phyloP scores from a whole-genome alignment of 2,329 filamentous ascomycete species.

The Chrysoporthe cubensis region DNA sequence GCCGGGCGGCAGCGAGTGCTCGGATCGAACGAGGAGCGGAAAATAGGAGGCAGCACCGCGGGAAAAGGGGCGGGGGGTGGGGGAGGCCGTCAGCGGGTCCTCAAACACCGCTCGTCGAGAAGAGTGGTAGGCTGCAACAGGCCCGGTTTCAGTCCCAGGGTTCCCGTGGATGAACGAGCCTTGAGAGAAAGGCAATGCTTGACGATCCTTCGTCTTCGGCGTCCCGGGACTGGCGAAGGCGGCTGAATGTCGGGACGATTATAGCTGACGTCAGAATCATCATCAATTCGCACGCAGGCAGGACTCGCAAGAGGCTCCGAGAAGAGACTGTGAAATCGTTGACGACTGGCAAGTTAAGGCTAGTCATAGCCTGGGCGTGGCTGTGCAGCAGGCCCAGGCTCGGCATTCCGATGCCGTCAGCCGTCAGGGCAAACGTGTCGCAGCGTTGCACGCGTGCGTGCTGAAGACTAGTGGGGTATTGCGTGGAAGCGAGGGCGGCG shows the following conservation, averaged over 20 bases:
- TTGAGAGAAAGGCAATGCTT: conserved; percentile 20
- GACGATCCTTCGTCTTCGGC: conserved; percentile 10
- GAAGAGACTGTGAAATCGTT: not conserved
- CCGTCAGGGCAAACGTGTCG: not conserved
- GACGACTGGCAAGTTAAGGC: not conserved
- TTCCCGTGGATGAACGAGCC: conserved; percentile 15
- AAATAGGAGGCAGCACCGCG: not conserved
- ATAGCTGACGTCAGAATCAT: not conserved
- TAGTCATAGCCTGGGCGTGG: not conserved
- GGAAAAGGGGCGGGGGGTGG: conserved; percentile 4
- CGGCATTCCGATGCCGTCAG: not conserved
- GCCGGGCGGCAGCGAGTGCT: not conserved
- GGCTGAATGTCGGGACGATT: conserved; percentile 12
- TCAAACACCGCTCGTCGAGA: conserved; percentile 25
- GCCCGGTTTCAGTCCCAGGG: conserved; percentile 25
- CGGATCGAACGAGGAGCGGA: not conserved
- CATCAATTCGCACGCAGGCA: not conserved
- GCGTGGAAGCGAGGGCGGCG: not conserved
- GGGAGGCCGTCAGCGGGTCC: conserved; percentile 18
- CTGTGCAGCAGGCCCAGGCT: not conserved
- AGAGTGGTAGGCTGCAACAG: conserved; percentile 22
- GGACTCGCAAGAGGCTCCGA: not conserved
- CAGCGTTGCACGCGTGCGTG: not conserved
- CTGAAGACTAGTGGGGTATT: not conserved
- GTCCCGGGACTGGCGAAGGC: conserved; percentile 14